Evolutionary conservation across 306 rosid genomes (phyloP), one percentile per base, ranked within the genome.

Genomic region (Pachyrhizus erosus): DNA sequence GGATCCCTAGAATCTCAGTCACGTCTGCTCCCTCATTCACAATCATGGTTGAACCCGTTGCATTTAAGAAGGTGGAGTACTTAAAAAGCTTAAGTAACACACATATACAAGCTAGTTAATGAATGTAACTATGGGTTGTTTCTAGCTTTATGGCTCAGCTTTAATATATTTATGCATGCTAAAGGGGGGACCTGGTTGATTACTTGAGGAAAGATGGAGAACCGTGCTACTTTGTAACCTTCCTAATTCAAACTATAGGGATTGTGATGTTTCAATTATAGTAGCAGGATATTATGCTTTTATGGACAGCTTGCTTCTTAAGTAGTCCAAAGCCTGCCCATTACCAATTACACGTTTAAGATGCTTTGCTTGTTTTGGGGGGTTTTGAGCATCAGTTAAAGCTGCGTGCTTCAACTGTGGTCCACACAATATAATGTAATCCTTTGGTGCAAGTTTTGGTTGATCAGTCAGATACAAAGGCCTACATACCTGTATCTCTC

Each of bases 331-430:
- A 83, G 71, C 58, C 10, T 71, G 64, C 31, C 40, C 48, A 73
- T 81, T 72, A 70, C 70, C 83, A 46, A 60, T 54, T 61, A 29
- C 81, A 80, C 51, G 77, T 85, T 71, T 45, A 78, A 87, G 88
- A 89, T 88, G 89, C 94, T 87, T 88, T 88, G 84, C 93, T 86
- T 86, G 87, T 91, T 85, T 87, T 84, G 88, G 89, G 64, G 86
- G 70, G 76, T 26, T 49, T 84, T 83, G 20, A 45, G 73, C 80
- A 81, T 72, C 78, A 77, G 83, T 79, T 86, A 87, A 92, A 90
- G 93, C 91, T 86, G 89, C 76, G 23, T 79, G 82, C 76, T 80
- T 64, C 79, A 62, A 39, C 29, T 82, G 86, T 85, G 90, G 89
- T 85, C 93, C 93, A 84, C 70, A 75, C 55, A 40, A 26, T 58